Evolutionary conservation across 306 rosid species (phyloP), one percentile per base, ranked within the genome.

Genomic region (Prunus kanzakura): DNA sequence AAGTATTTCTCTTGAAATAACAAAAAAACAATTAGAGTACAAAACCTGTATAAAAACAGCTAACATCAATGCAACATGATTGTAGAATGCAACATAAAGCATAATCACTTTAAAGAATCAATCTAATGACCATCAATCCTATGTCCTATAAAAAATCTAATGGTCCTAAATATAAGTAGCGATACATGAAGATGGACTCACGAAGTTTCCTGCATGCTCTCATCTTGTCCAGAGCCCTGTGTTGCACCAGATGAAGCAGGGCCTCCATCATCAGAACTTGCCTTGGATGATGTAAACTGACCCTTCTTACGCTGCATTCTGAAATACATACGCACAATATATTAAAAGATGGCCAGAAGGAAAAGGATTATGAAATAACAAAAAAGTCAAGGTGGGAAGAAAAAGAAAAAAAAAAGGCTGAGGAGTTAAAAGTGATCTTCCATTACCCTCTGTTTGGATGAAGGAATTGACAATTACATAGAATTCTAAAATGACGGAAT

Each of bases 281-380:
- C 81, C 78, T 81, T 87, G 30, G 90, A 69, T 8, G 90, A 84
- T 29, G 85, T 78, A 74, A 87, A 87, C 79, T 87, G 90, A 49
- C 90, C 90, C 80, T 84, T 87, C 76, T 84, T 87, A 38, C 90
- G 88, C 82, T 87, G 90, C 90, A 87, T 87, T 75, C 90, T 87
- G 83, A 80, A 52, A 75, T 49, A 61, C 10, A 15, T 75, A 74
- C 62, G 43, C 32, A 67, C 25, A 63, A 57, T 11, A 35, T 52
- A 57, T 25, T 63, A 20, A 25, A 56, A 69, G 65, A 35, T 57
- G 23, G 45, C 14, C 20, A 50, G 64, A 60, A 32, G 13, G 46
- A 62, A 75, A 73, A 51, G 14, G 30, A 23, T n/a, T 80, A 19
- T 11, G 76, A 50, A n/a, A 60, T 15, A 35, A 60, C 4, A 51